Evolutionary conservation across 139 green algal species (phyloP).

Genomic region (Volvox africanus): DNA sequence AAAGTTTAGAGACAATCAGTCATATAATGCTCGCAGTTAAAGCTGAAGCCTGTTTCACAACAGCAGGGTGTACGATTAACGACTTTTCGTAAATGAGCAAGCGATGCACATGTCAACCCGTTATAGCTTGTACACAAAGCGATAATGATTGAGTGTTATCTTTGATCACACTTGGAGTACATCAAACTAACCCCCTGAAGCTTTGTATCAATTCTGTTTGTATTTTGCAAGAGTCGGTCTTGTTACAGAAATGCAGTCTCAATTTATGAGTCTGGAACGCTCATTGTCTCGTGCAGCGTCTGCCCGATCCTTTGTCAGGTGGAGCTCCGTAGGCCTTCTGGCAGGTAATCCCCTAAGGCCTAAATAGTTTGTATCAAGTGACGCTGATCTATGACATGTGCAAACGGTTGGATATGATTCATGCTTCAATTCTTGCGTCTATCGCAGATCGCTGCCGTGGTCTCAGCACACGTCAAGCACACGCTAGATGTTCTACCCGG

Average conservation of each 20-base stretch:
- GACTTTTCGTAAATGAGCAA: too few species aligned
- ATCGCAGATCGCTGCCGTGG: neutral
- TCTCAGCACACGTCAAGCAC: neutral
- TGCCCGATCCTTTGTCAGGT: neutral
- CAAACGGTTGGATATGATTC: neutral
- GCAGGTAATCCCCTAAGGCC: neutral
- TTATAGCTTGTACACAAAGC: too few species aligned
- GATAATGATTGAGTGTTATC: too few species aligned
- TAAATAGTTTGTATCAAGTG: neutral
- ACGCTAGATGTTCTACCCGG: neutral
- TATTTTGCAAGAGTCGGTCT: too few species aligned
- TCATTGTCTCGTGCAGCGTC: neutral
- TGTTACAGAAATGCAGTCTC: neutral
- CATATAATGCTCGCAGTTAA: too few species aligned
- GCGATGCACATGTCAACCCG: too few species aligned
- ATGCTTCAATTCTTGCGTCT: neutral
- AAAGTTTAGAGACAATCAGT: too few species aligned
- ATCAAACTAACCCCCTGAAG: too few species aligned
- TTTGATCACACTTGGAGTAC: too few species aligned
- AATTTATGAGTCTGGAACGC: neutral
- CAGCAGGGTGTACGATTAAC: too few species aligned
- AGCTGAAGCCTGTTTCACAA: too few species aligned
- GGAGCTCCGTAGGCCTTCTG: neutral
- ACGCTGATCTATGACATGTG: neutral
- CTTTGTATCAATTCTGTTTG: too few species aligned